These are phyloP conservation scores for Cicer judaicum DNA, from an alignment of 306 rosid genomes.

Conservation along the genomic window DNA sequence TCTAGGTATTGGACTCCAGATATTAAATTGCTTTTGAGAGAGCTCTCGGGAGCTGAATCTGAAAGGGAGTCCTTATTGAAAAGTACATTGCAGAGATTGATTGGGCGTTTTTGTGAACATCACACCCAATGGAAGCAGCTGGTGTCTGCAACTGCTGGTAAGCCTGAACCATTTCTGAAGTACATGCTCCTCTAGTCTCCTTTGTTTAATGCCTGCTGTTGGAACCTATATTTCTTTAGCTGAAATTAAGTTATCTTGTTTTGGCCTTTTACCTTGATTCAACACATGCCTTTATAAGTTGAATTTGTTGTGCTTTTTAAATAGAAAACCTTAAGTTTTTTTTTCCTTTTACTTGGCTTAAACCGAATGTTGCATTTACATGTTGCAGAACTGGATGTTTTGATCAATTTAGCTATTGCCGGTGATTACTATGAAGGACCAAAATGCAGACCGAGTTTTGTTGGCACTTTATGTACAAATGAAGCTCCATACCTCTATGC, in stretches of 20 bases:
- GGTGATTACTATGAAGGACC: constrained; percentile 85
- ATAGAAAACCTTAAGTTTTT: constrained; percentile 23
- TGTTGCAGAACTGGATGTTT: constrained; percentile 89
- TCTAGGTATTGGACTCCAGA: constrained; percentile 90
- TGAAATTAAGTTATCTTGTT: constrained; percentile 22
- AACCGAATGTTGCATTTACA: constrained; percentile 43
- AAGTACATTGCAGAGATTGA: constrained; percentile 80
- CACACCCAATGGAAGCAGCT: constrained; percentile 81
- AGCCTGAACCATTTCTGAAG: constrained; percentile 12
- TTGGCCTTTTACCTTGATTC: constrained; percentile 28
- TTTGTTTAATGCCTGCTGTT: constrained; percentile 34
- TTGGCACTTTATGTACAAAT: constrained; percentile 52
- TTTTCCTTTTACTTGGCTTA: constrained; percentile 43
- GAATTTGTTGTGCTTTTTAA: constrained; percentile 10
- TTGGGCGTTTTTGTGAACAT: constrained; percentile 77
- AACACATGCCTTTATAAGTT: constrained; percentile 13
- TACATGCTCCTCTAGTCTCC: neutral
- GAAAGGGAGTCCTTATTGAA: constrained; percentile 77
- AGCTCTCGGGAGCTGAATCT: constrained; percentile 77
- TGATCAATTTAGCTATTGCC: constrained; percentile 87
- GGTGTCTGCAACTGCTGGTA: constrained; percentile 87
- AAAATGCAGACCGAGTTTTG: constrained; percentile 71
- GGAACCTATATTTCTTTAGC: constrained; percentile 30
- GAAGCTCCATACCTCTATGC: constrained; percentile 73
- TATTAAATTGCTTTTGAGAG: constrained; percentile 63